phyloP scores from a whole-genome alignment of 176 grass and related monocot genomes.

The Miscanthus lutarioriparius region DNA sequence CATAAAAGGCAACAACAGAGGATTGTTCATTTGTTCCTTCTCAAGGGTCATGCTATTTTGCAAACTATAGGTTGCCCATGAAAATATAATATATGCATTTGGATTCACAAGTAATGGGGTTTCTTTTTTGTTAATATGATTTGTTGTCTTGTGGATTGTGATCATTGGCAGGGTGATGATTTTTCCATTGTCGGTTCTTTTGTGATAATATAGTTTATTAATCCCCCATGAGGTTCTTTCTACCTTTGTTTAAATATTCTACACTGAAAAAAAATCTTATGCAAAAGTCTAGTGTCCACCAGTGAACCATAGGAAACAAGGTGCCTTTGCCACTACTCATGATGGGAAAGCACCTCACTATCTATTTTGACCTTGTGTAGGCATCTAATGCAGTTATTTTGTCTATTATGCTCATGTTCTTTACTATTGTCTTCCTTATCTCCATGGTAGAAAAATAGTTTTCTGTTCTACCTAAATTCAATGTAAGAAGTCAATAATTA shows the following conservation, averaged over 20 bases:
- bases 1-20: not conserved
- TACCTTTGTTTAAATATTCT: not conserved
- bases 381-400: not conserved
- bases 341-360: not conserved
- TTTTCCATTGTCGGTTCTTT: not conserved
- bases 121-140: not conserved
- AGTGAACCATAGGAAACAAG: not conserved
- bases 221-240: not conserved
- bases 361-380: not conserved
- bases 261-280: not conserved
- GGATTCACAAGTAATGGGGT: not conserved
- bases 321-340: conserved; percentile 1
- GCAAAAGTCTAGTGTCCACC: not conserved
- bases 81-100: not conserved
- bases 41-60: not conserved
- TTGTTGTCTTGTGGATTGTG: not conserved
- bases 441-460: not conserved
- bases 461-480: not conserved
- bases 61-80: not conserved
- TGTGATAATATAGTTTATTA: not conserved
- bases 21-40: not conserved
- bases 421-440: not conserved
- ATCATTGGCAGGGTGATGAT: not conserved
- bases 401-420: not conserved
- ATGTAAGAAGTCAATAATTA: conserved; percentile 7